Conservation (phyloP, 768 basidiomycete genomes). For the Boletus pseudopeckii region DNA sequence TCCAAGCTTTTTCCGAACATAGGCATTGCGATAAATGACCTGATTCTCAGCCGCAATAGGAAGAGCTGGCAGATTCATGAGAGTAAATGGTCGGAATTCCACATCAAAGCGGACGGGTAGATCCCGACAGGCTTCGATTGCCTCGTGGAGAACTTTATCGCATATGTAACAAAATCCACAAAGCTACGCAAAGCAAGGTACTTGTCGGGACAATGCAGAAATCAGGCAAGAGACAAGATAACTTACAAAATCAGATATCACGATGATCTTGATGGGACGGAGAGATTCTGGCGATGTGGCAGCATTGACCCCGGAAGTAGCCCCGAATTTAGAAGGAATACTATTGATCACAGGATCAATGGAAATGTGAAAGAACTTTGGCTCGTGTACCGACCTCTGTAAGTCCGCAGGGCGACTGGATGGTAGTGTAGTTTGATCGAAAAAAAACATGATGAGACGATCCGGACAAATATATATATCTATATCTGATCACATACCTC, state of each 20-base stretch:
- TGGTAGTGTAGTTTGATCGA: neutral
- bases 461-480: neutral
- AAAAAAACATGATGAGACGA: neutral
- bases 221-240: no score
- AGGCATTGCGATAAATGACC: slow-evolving; percentile 18
- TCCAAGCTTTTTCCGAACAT: slow-evolving; percentile 22
- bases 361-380: neutral
- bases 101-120: slow-evolving; percentile 32
- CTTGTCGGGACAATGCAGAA: neutral
- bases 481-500: slow-evolving; percentile 7
- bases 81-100: slow-evolving; percentile 31
- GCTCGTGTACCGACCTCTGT: slow-evolving; percentile 13
- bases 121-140: slow-evolving; percentile 30
- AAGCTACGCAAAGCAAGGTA: slow-evolving; percentile 12
- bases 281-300: slow-evolving; percentile 7
- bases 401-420: slow-evolving; percentile 10
- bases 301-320: neutral
- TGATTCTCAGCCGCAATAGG: neutral
- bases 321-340: slow-evolving; percentile 18
- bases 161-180: slow-evolving; percentile 39
- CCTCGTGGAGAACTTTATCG: slow-evolving; percentile 31
- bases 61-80: slow-evolving; percentile 12
- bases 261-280: slow-evolving; percentile 30
- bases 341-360: slow-evolving; percentile 5
- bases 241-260: slow-evolving; percentile 32